Evolutionary conservation across 2,329 filamentous ascomycete species (phyloP), one percentile per base, ranked within the genome.

Genomic region (Aureobasidium sp.): DNA sequence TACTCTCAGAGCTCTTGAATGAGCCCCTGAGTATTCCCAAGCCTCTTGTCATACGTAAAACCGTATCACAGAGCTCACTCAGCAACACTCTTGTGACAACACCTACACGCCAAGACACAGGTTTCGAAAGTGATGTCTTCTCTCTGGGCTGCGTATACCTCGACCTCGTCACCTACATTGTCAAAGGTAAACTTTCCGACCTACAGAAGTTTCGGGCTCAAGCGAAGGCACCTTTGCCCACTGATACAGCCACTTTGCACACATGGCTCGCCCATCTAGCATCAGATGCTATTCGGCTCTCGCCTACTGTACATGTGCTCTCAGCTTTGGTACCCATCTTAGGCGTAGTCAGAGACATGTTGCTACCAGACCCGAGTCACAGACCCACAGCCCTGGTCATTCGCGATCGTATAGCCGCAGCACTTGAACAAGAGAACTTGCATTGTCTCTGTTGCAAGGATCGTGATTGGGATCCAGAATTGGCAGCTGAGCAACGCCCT

Each of bases 81-180:
- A 42, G n/a, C 13, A 39, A 29, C 20, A 48, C 34, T 23, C 13
- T 20, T 15, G 29, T 34, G 3, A 23, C 34, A 32, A 26, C 7
- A 13, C 26, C 44, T 23, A 51, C 23, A 17, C 23, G 20, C 17
- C 17, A n/a, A 10, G n/a, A 44, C 13, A 66, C 60, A 10, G 67
- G 66, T 71, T 63, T 79, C 76, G 68, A 74, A 64, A 84, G 86
- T 48, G 89, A 91, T 70, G 78, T 91, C 23, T 92, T 88, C 74
- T 89, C 87, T 3, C 78, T 91, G 1, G 88, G 84, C 10, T 89
- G 87, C 71, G 80, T 91, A 57, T 88, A 88, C 64, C 77, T 91
- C 17, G 88, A 92, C 66, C 80, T 91, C 34, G 70, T 91, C 23
- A 85, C 85, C 26, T 85, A 89, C 68, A 77, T 89, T 62, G 73